phyloP scores from a whole-genome alignment of 306 rosid species.

The Sphenostylis stenocarpa region DNA sequence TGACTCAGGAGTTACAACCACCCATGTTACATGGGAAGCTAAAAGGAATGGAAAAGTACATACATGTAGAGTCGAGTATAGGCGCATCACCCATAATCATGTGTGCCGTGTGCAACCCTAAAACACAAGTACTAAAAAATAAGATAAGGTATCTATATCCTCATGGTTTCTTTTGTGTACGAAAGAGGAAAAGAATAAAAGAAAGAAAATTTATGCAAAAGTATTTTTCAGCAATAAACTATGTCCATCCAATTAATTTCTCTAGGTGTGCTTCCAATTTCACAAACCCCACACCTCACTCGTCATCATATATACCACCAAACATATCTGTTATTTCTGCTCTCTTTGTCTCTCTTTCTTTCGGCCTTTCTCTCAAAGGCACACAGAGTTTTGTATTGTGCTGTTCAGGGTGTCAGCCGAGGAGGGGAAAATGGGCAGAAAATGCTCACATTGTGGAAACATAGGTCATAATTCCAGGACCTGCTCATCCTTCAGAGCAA shows the following conservation, averaged over 20 bases:
- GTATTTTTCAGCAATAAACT: constrained; percentile 43
- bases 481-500: constrained; percentile 55
- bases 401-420: not conserved
- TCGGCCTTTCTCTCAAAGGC: not conserved
- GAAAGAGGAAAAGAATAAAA: not conserved
- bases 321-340: constrained; percentile 40
- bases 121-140: constrained; percentile 29
- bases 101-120: constrained; percentile 14
- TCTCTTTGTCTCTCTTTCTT: constrained; percentile 31
- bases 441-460: constrained; percentile 97
- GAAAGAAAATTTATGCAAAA: constrained; percentile 22
- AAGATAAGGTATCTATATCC: constrained; percentile 40
- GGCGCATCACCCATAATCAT: not conserved
- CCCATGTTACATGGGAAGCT: too few relatives aligned
- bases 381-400: constrained; percentile 8
- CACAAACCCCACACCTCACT: constrained; percentile 43
- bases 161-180: constrained; percentile 9
- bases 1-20: too few relatives aligned
- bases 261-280: constrained; percentile 64
- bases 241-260: constrained; percentile 60
- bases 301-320: constrained; percentile 66
- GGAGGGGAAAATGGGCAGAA: constrained; percentile 69
- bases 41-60: not conserved
- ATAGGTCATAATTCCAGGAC: constrained; percentile 96
- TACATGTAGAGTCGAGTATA: not conserved